Evolutionary conservation across 106 monocot genomes (phyloP).

Genomic region (Acanthochlamys bracteata): DNA sequence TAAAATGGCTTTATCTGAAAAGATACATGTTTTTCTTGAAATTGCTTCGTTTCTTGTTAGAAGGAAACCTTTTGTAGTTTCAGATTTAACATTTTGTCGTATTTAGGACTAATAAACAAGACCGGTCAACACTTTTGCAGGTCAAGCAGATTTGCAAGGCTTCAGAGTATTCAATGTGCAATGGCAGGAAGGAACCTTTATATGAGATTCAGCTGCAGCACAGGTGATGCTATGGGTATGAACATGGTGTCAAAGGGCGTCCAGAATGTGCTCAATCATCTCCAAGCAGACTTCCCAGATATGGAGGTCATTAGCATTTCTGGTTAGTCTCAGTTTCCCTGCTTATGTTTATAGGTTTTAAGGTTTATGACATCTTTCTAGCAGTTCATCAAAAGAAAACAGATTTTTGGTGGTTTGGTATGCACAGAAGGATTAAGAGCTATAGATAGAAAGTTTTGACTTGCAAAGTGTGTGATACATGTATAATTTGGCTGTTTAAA

Average conservation of each 20-base stretch:
- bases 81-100: background rate
- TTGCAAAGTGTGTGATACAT: no score
- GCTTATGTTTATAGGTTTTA: no score
- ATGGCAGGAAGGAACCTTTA: conserved; percentile 84
- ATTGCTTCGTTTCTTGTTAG: no score
- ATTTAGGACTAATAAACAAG: background rate
- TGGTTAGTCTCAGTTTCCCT: conserved; percentile 32
- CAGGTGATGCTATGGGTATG: conserved; percentile 98
- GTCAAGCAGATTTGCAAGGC: conserved; percentile 83
- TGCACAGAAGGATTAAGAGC: no score
- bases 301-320: conserved; percentile 90
- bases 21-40: no score
- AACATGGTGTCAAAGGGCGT: conserved; percentile 98
- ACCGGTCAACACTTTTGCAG: conserved; percentile 20
- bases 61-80: no score
- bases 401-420: no score
- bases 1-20: no score
- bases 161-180: conserved; percentile 65
- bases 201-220: conserved; percentile 79
- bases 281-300: conserved; percentile 74
- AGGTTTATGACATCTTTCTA: no score
- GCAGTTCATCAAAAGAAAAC: no score
- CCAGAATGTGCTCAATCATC: conserved; percentile 76
- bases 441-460: no score
- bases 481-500: no score